Percentiles rank a stretch among this genome's conserved stretches.
These are phyloP conservation scores for Sutorius australiensis DNA, from an alignment of 768 basidiomycete species.

Conservation along the genomic window DNA sequence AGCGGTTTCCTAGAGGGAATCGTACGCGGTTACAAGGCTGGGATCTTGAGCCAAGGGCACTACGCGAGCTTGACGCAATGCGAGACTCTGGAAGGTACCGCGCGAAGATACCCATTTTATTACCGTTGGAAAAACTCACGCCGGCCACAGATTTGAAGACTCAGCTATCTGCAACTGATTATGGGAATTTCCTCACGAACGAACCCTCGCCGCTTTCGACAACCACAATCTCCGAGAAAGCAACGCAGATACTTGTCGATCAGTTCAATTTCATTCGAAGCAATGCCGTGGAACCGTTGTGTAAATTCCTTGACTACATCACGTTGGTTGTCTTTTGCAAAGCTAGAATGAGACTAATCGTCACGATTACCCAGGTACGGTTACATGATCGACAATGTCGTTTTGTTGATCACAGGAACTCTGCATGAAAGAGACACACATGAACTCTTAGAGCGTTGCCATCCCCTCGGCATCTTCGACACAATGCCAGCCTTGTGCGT, in stretches of 20 bases:
- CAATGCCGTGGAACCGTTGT: slow-evolving; percentile 87
- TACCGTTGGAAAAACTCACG: slow-evolving; percentile 1
- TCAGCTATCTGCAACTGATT: slow-evolving; percentile 94
- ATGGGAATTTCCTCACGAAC: slow-evolving; percentile 96
- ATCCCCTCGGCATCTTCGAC: slow-evolving; percentile 95
- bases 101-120: background rate
- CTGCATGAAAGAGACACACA: slow-evolving; percentile 96
- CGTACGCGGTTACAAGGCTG: slow-evolving; percentile 90
- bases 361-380: slow-evolving; percentile 60
- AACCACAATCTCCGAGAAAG: slow-evolving; percentile 93
- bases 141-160: slow-evolving; percentile 80
- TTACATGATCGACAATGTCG: slow-evolving; percentile 99
- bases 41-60: slow-evolving; percentile 82
- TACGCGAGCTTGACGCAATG: slow-evolving; percentile 95
- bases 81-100: slow-evolving; percentile 90
- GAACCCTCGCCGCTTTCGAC: slow-evolving; percentile 93
- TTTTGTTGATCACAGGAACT: slow-evolving; percentile 95
- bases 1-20: slow-evolving; percentile 78
- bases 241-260: slow-evolving; percentile 91
- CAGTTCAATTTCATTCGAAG: slow-evolving; percentile 93
- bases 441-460: slow-evolving; percentile 93
- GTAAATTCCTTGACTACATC: slow-evolving; percentile 95
- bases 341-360: slow-evolving; percentile 2
- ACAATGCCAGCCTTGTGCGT: slow-evolving; percentile 99
- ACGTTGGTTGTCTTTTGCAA: slow-evolving; percentile 58